These are phyloP conservation scores for Ballota nigra DNA, from an alignment of 257 asterid genomes.

Conservation along the genomic window DNA sequence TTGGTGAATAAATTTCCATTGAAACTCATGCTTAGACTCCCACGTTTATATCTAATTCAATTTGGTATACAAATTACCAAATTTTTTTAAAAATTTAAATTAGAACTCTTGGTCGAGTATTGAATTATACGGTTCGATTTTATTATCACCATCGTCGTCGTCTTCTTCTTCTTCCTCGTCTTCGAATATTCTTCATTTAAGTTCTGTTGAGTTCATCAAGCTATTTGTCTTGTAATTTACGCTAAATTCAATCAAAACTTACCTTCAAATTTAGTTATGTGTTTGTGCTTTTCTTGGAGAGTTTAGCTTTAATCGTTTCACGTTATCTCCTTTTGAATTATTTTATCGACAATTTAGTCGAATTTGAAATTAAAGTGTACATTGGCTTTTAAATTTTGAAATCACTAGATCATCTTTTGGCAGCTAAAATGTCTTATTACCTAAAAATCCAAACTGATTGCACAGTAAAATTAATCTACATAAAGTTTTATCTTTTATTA, in stretches of 20 bases:
- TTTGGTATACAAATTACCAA: neutral
- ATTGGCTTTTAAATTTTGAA: too few species aligned
- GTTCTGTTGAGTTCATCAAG: neutral
- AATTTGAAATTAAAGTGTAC: too few species aligned
- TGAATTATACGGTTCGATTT: neutral
- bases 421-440: too few species aligned
- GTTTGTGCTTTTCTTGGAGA: neutral
- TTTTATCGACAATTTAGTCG: too few species aligned
- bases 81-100: neutral
- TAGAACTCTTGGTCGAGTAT: neutral
- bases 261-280: neutral
- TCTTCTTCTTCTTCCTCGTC: neutral
- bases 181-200: neutral
- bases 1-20: neutral
- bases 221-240: neutral
- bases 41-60: neutral
- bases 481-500: too few species aligned
- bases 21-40: conserved; percentile 7
- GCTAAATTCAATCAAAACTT: neutral
- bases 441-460: too few species aligned
- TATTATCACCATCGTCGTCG: neutral
- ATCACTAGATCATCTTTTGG: too few species aligned
- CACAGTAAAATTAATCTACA: too few species aligned
- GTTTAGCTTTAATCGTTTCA: neutral
- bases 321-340: neutral